Conservation (phyloP, 371 early-diverging fungal genomes). For the Syncephalis fuscata region DNA sequence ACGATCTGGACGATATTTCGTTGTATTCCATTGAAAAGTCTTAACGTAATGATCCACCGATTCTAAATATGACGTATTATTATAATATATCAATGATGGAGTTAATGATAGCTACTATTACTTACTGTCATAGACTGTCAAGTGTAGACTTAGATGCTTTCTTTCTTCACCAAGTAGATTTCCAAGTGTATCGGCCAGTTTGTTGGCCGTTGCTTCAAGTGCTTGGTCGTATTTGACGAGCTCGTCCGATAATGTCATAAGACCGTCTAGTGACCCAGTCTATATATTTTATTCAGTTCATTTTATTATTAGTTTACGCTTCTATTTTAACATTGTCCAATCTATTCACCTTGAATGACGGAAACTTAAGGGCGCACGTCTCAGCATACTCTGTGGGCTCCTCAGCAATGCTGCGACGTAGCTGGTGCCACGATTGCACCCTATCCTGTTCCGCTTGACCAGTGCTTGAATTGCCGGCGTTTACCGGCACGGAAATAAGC, state of each 20-base stretch:
- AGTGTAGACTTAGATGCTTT: slow-evolving; percentile 30
- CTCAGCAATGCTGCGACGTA: too few relatives aligned
- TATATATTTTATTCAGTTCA: slow-evolving; percentile 17
- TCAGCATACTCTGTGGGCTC: background rate
- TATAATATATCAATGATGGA: background rate
- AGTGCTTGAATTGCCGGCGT: slow-evolving; percentile 13
- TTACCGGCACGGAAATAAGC: slow-evolving; percentile 26
- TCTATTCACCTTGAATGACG: slow-evolving; percentile 2
- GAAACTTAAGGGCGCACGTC: background rate
- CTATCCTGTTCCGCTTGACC: background rate
- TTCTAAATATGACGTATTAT: too few relatives aligned
- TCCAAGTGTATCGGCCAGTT: slow-evolving; percentile 65
- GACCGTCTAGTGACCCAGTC: slow-evolving; percentile 88
- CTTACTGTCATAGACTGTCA: slow-evolving; percentile 75
- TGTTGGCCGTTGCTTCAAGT: slow-evolving; percentile 55
- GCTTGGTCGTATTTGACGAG: slow-evolving; percentile 65
- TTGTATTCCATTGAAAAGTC: slow-evolving; percentile 85
- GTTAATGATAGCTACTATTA: slow-evolving; percentile 2
- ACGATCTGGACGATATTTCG: slow-evolving; percentile 90
- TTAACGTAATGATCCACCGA: slow-evolving; percentile 65
- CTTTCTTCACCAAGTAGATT: slow-evolving; percentile 30
- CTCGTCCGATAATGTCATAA: slow-evolving; percentile 85
- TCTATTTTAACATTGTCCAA: background rate
- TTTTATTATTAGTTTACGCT: background rate
- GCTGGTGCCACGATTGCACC: background rate